phyloP scores from a whole-genome alignment of 148 eudicot genomes.

The Spergularia bocconei region DNA sequence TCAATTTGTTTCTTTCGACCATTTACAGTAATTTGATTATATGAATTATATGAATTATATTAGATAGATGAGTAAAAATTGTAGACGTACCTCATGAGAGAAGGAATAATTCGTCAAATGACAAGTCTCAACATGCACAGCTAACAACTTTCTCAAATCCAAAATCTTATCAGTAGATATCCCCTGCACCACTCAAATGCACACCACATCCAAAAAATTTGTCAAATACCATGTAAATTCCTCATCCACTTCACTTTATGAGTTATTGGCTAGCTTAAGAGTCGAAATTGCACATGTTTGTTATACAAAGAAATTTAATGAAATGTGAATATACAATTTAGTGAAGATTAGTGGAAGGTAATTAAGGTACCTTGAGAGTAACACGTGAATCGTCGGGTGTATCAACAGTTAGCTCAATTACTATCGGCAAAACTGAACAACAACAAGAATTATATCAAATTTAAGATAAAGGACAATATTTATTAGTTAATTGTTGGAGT shows the following conservation, averaged over 20 bases:
- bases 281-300: too few relatives aligned
- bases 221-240: too few relatives aligned
- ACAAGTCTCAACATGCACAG: slow-evolving; percentile 82
- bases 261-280: too few relatives aligned
- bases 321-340: too few relatives aligned
- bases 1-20: too few relatives aligned
- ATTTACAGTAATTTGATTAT: too few relatives aligned
- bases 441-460: not conserved
- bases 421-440: slow-evolving; percentile 68
- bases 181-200: slow-evolving; percentile 46
- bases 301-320: too few relatives aligned
- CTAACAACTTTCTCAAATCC: slow-evolving; percentile 76
- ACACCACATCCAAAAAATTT: not conserved
- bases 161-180: slow-evolving; percentile 93
- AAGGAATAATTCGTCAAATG: slow-evolving; percentile 81
- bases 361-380: slow-evolving; percentile 62
- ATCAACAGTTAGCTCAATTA: slow-evolving; percentile 60
- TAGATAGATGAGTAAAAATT: not conserved
- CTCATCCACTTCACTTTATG: too few relatives aligned
- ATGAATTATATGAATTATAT: too few relatives aligned
- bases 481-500: too few relatives aligned
- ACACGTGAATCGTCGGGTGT: slow-evolving; percentile 57
- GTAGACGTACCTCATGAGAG: slow-evolving; percentile 67
- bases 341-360: too few relatives aligned
- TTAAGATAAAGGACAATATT: not conserved